phyloP scores from a whole-genome alignment of 2,329 filamentous ascomycete genomes.

The Pseudovirgaria hyperparasitica region DNA sequence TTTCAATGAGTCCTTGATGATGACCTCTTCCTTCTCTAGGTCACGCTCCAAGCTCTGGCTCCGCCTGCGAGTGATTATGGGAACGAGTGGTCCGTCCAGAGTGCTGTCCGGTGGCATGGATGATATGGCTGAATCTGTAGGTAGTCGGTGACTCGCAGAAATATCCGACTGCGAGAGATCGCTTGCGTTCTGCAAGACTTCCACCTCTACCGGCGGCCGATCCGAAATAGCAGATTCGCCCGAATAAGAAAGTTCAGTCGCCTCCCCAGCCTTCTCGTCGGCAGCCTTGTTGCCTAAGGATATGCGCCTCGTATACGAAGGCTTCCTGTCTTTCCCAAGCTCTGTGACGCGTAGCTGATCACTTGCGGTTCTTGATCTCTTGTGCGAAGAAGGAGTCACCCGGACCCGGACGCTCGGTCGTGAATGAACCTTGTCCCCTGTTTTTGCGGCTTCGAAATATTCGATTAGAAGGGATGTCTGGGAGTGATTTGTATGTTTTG shows the following conservation, averaged over 20 bases:
- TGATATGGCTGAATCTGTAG: constrained; percentile 72
- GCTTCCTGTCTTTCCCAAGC: constrained; percentile 56
- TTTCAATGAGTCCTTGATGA: constrained; percentile 36
- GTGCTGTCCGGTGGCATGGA: constrained; percentile 64
- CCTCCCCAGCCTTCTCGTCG: constrained; percentile 15
- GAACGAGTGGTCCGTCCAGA: constrained; percentile 41
- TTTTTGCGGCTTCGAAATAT: constrained; percentile 78
- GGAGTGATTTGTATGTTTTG: constrained; percentile 46
- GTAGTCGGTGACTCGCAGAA: constrained; percentile 51
- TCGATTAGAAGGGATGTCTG: constrained; percentile 90
- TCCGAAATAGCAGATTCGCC: constrained; percentile 67
- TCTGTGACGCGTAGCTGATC: constrained; percentile 83
- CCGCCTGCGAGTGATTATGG: constrained; percentile 34
- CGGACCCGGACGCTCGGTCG: constrained; percentile 72
- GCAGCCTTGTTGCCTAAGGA: constrained; percentile 41
- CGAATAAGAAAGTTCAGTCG: constrained; percentile 51
- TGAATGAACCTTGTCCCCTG: constrained; percentile 46
- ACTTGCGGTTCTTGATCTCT: constrained; percentile 39
- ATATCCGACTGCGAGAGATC: constrained; percentile 52
- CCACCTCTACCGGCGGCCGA: constrained; percentile 69
- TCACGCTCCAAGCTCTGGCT: constrained; percentile 38
- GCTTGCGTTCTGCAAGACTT: constrained; percentile 62
- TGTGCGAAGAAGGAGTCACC: constrained; percentile 61
- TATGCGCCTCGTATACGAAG: constrained; percentile 55
- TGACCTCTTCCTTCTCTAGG: constrained; percentile 24